Evolutionary conservation across 2,329 filamentous ascomycete genomes (phyloP), one percentile per base, ranked within the genome.

Genomic region (Diaporthe eres): DNA sequence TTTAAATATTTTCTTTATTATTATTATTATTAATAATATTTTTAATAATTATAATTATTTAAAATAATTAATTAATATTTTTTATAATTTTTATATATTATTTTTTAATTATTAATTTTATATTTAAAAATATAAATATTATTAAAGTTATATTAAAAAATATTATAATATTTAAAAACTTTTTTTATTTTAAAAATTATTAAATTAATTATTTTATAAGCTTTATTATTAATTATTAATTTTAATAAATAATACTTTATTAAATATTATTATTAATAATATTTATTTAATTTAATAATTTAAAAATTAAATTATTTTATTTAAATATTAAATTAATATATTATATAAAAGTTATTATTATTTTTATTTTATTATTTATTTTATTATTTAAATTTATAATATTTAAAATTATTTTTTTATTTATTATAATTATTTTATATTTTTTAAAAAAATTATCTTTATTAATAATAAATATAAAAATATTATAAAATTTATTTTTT

Each of bases 171-270:
- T 15, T 42, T 42, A 42, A 42, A 15, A 15, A 5, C 13, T 13
- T 42, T 4, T 15, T 42, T 98, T 94, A 51, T 22, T 51, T 51
- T 25, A 9, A 9, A 51, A n/a, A 22, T 1, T 25, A 51, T 22
- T 51, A 51, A 51, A n/a, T 51, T n/a, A n/a, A 2, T 51, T n/a
- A 10, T 22, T 51, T 51, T 51, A 51, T 51, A 51, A 51, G 22
- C 19, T 3, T 22, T 51, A 9, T 12, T 51, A n/a, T 25, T 25
- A n/a, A n/a, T 25, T 51, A 51, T 12, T 51, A 51, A 8, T 12
- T 25, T 51, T 51, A 51, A n/a, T n/a, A 25, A 22, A n/a, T n/a
- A n/a, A 10, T n/a, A n/a, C 10, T n/a, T n/a, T 51, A 51, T 17
- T 51, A 51, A 10, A 4, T 10, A 51, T 25, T 51, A n/a, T 6